Percentiles rank a stretch among this genome's conserved stretches.
Conservation (phyloP, 129 eudicot species). For the Sambucus nigra region DNA sequence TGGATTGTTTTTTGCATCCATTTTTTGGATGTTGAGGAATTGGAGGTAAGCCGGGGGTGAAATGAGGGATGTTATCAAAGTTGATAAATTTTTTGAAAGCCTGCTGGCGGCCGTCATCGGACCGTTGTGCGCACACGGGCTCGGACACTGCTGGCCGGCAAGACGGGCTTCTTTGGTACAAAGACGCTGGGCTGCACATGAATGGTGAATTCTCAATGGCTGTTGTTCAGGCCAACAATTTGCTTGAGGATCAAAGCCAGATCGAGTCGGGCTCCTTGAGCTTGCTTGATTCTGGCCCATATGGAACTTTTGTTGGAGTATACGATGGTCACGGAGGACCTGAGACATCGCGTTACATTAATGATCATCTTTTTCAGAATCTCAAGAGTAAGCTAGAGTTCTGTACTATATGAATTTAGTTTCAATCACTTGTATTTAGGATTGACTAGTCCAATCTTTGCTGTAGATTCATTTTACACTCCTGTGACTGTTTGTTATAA, state of each 20-base stretch:
- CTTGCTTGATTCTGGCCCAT: slow-evolving; percentile 60
- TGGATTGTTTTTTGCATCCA: slow-evolving; percentile 29
- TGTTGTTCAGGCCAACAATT: slow-evolving; percentile 72
- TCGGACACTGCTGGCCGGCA: slow-evolving; percentile 48
- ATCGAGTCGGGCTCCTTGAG: slow-evolving; percentile 77
- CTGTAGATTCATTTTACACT: no score
- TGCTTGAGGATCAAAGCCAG: slow-evolving; percentile 83
- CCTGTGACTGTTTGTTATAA: no score
- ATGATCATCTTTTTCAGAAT: slow-evolving; percentile 61
- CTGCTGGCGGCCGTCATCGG: slow-evolving; percentile 55
- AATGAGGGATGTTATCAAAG: slow-evolving; percentile 77
- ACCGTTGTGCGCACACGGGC: slow-evolving; percentile 31
- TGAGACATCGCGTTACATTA: slow-evolving; percentile 64
- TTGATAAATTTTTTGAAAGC: slow-evolving; percentile 50
- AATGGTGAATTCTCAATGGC: slow-evolving; percentile 77
- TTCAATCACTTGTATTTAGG: no score
- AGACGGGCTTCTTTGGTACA: slow-evolving; percentile 71
- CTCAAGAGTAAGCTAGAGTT: slow-evolving; percentile 55
- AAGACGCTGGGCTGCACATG: slow-evolving; percentile 52
- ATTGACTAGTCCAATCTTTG: no score
- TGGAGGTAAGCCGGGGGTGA: slow-evolving; percentile 43
- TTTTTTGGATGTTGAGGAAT: slow-evolving; percentile 45
- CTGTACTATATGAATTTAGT: no score
- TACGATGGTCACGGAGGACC: slow-evolving; percentile 94
- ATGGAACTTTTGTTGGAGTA: slow-evolving; percentile 74